A percentile compares a stretch with the other conserved stretches of the same genome.
Conservation (phyloP, 176 grass and related monocot genomes). For the Zoysia pacifica region DNA sequence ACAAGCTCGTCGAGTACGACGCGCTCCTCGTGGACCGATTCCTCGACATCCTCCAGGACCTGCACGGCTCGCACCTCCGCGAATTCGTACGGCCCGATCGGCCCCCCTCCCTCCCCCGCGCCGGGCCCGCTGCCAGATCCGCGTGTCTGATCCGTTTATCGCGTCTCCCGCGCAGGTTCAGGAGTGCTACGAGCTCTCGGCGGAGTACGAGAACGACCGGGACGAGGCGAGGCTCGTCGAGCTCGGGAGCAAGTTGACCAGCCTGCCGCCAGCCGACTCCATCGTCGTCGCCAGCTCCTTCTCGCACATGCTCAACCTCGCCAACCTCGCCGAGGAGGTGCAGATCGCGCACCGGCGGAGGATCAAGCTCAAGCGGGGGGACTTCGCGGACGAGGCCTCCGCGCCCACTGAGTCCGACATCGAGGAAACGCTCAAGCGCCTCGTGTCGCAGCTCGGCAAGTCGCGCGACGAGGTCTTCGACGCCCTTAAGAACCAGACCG, state of each 20-base stretch:
- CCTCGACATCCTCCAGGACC: slow-evolving; percentile 85
- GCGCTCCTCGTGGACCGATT: slow-evolving; percentile 87
- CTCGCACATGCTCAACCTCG: slow-evolving; percentile 99
- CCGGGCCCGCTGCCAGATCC: slow-evolving; percentile 23
- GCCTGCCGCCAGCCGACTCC: slow-evolving; percentile 60
- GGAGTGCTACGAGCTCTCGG: slow-evolving; percentile 97
- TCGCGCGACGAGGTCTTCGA: slow-evolving; percentile 90
- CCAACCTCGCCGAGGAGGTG: slow-evolving; percentile 96
- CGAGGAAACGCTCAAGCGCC: slow-evolving; percentile 91
- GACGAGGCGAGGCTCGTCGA: slow-evolving; percentile 68
- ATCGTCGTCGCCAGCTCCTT: slow-evolving; percentile 92
- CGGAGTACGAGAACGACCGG: slow-evolving; percentile 76
- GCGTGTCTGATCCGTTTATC: slow-evolving; percentile 2
- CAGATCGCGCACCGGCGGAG: slow-evolving; percentile 85
- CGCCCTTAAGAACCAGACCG: slow-evolving; percentile 92
- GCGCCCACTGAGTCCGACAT: slow-evolving; percentile 95
- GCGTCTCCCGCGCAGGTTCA: slow-evolving; percentile 59
- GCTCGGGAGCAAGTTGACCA: slow-evolving; percentile 77
- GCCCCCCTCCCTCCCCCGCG: background rate
- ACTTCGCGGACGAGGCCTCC: slow-evolving; percentile 81
- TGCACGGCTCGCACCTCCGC: slow-evolving; percentile 69
- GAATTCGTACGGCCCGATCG: slow-evolving; percentile 56
- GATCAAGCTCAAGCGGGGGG: slow-evolving; percentile 89
- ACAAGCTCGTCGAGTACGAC: slow-evolving; percentile 94
- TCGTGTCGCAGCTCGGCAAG: slow-evolving; percentile 72